A percentile compares a stretch with the other conserved stretches of the same genome.
These are phyloP conservation scores for Cordyceps pruinosa DNA, from an alignment of 2,329 filamentous ascomycete species.

Conservation along the genomic window DNA sequence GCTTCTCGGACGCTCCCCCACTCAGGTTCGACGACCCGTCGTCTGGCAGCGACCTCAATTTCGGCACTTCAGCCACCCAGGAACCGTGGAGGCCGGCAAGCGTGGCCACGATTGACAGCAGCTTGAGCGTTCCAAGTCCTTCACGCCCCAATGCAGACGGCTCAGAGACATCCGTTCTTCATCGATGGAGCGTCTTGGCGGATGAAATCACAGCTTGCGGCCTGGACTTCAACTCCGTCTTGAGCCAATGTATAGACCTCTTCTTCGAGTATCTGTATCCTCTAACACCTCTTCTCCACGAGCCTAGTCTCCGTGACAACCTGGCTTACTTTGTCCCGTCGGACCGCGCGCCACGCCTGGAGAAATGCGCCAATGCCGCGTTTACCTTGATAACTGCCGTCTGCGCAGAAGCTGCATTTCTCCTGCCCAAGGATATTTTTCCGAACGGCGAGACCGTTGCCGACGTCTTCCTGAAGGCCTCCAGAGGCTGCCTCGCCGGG, in stretches of 20 bases:
- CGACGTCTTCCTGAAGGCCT: slow-evolving; percentile 33
- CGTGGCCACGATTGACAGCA: neutral
- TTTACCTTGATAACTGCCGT: slow-evolving; percentile 39
- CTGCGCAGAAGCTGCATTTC: slow-evolving; percentile 34
- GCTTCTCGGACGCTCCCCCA: neutral
- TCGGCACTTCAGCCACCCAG: neutral
- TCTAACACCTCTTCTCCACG: slow-evolving; percentile 35
- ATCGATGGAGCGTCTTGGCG: slow-evolving; percentile 24
- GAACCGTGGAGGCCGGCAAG: neutral
- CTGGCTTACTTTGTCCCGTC: slow-evolving; percentile 25
- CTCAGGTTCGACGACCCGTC: neutral
- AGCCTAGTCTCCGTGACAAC: slow-evolving; percentile 31
- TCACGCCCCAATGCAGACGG: neutral
- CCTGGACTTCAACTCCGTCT: slow-evolving; percentile 20
- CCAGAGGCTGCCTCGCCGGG: slow-evolving; percentile 29
- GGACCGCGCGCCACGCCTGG: slow-evolving; percentile 13
- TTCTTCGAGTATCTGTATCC: slow-evolving; percentile 39
- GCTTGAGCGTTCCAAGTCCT: neutral
- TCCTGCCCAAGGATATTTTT: slow-evolving; percentile 33
- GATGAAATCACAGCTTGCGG: slow-evolving; percentile 20
- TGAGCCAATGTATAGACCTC: slow-evolving; percentile 30
- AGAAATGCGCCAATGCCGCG: slow-evolving; percentile 29
- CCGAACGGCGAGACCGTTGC: slow-evolving; percentile 30
- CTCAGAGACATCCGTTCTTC: slow-evolving; percentile 18
- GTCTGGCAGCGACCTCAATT: neutral